Evolutionary conservation across 306 rosid species (phyloP).

Genomic region (Lathyrus sativus): DNA sequence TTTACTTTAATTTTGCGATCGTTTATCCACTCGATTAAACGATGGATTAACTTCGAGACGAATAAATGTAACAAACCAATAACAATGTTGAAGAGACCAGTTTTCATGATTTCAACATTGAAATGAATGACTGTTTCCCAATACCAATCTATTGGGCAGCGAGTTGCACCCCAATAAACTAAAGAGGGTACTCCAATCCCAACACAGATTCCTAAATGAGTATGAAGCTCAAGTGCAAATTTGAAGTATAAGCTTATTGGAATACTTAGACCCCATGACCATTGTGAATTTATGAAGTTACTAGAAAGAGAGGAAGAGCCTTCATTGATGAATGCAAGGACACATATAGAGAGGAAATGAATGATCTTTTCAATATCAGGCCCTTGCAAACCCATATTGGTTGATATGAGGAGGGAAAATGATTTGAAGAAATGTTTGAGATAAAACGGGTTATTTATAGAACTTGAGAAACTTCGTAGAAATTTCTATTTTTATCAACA

Average conservation of each 20-base stretch:
- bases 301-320: slow-evolving; percentile 44
- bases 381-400: slow-evolving; percentile 26
- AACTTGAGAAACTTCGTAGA: slow-evolving; percentile 42
- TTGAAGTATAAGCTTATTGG: slow-evolving; percentile 49
- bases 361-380: slow-evolving; percentile 38
- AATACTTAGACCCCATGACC: slow-evolving; percentile 45
- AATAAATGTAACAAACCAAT: slow-evolving; percentile 39
- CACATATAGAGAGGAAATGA: slow-evolving; percentile 40
- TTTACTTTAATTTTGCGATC: slow-evolving; percentile 25
- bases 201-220: slow-evolving; percentile 46
- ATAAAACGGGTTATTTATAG: slow-evolving; percentile 37
- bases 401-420: background rate
- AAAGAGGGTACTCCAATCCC: slow-evolving; percentile 49
- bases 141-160: slow-evolving; percentile 44
- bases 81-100: slow-evolving; percentile 32
- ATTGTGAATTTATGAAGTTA: slow-evolving; percentile 37
- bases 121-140: slow-evolving; percentile 32
- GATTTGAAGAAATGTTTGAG: slow-evolving; percentile 35
- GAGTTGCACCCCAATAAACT: slow-evolving; percentile 46
- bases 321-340: slow-evolving; percentile 50
- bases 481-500: slow-evolving; percentile 40
- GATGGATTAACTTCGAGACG: slow-evolving; percentile 35
- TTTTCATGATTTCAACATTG: slow-evolving; percentile 43
- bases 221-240: slow-evolving; percentile 45
- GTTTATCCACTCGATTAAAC: slow-evolving; percentile 29